Evolutionary conservation across 306 rosid genomes (phyloP).

Genomic region (Clitoria ternatea): DNA sequence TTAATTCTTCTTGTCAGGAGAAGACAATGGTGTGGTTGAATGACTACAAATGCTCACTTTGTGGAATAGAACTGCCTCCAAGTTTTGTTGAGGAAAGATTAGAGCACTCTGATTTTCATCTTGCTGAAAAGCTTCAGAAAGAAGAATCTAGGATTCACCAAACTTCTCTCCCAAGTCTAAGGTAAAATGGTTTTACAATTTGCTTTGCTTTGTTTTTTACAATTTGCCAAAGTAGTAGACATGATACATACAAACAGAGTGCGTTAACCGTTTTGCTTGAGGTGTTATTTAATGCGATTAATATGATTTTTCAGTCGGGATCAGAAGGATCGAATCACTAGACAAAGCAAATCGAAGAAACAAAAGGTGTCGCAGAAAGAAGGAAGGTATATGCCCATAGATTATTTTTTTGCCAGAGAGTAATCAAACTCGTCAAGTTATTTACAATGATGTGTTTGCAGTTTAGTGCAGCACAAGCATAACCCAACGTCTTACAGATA

Average conservation of each 20-base stretch:
- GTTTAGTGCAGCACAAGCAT: slow-evolving; percentile 20
- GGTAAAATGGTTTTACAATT: slow-evolving; percentile 38
- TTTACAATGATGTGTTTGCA: not conserved
- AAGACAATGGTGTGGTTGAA: slow-evolving; percentile 55
- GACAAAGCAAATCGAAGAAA: slow-evolving; percentile 56
- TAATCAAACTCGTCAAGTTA: slow-evolving; percentile 33
- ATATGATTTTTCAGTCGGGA: slow-evolving; percentile 37
- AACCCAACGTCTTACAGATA: not conserved
- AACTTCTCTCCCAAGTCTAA: slow-evolving; percentile 23
- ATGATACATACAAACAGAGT: not conserved
- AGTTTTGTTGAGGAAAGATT: slow-evolving; percentile 74
- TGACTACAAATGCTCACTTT: slow-evolving; percentile 78
- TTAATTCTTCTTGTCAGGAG: slow-evolving; percentile 33
- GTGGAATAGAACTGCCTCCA: slow-evolving; percentile 79
- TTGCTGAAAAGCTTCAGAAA: slow-evolving; percentile 83
- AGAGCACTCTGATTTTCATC: slow-evolving; percentile 90
- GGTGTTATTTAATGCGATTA: not conserved
- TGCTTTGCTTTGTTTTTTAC: not conserved
- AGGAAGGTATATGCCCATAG: slow-evolving; percentile 61
- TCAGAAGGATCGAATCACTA: slow-evolving; percentile 32
- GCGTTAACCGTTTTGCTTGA: not conserved
- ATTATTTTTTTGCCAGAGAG: slow-evolving; percentile 62
- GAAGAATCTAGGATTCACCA: slow-evolving; percentile 60
- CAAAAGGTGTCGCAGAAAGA: slow-evolving; percentile 54
- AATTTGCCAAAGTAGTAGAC: not conserved